Evolutionary conservation across 2,329 filamentous ascomycete species (phyloP).

Genomic region (Clonostachys rhizophaga): DNA sequence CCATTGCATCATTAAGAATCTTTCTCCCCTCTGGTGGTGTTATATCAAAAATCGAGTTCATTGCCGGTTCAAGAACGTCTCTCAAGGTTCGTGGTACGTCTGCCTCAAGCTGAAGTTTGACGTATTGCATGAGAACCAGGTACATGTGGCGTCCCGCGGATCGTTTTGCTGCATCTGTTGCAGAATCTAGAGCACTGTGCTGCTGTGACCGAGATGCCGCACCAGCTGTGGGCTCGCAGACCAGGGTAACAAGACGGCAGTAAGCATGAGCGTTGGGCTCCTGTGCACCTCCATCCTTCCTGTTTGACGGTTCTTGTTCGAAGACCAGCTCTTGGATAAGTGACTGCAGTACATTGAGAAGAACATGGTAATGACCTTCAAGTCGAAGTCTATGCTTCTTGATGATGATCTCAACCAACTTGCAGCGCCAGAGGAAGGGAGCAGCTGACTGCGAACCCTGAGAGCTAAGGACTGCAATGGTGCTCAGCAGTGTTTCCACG

Average conservation of each 20-base stretch:
- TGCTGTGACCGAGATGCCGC: conserved; percentile 44
- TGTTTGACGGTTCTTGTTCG: conserved; percentile 9
- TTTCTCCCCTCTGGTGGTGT: conserved; percentile 49
- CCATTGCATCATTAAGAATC: conserved; percentile 55
- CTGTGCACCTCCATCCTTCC: conserved; percentile 18
- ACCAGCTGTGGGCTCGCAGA: conserved; percentile 54
- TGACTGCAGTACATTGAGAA: conserved; percentile 47
- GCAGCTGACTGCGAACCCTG: conserved; percentile 4
- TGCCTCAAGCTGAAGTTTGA: conserved; percentile 56
- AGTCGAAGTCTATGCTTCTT: conserved; percentile 56
- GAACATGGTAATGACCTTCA: conserved; percentile 57
- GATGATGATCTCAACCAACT: conserved; percentile 50
- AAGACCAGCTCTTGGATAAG: conserved; percentile 50
- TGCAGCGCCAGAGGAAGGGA: conserved; percentile 41
- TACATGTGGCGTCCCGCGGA: conserved; percentile 60
- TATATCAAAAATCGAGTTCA: conserved; percentile 55
- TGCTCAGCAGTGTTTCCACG: conserved; percentile 46
- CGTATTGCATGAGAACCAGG: conserved; percentile 52
- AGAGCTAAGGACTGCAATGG: conserved; percentile 25
- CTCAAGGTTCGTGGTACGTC: conserved; percentile 43
- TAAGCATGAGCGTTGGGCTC: conserved; percentile 44
- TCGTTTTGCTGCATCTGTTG: conserved; percentile 55
- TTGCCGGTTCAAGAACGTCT: conserved; percentile 50
- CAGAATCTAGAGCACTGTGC: conserved; percentile 47
- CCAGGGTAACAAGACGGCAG: conserved; percentile 50